A percentile compares a stretch with the other conserved stretches of the same genome.
Conservation (phyloP, 345 rosid genomes). For the Linum lewisii region DNA sequence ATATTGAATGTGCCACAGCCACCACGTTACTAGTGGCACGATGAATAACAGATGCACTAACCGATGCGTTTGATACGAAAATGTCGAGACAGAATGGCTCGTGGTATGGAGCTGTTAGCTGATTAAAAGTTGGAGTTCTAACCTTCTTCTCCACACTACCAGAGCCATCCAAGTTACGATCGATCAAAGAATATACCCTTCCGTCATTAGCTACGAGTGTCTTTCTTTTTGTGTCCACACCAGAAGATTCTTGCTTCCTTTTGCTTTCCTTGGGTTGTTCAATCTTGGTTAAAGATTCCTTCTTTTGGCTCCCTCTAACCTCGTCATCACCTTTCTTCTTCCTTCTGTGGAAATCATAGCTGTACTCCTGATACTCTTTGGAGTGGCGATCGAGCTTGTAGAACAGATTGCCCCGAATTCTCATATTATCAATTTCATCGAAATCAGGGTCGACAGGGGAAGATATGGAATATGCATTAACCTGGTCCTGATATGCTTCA, state of each 20-base stretch:
- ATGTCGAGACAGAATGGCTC: slow-evolving; percentile 84
- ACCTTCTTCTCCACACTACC: slow-evolving; percentile 28
- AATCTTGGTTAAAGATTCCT: slow-evolving; percentile 18
- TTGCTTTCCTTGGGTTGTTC: slow-evolving; percentile 24
- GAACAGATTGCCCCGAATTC: slow-evolving; percentile 67
- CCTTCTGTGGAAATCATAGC: slow-evolving; percentile 62
- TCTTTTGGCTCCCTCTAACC: slow-evolving; percentile 21
- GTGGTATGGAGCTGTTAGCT: slow-evolving; percentile 76
- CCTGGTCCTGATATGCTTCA: slow-evolving; percentile 15
- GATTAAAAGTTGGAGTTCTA: slow-evolving; percentile 68
- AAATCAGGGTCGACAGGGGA: slow-evolving; percentile 33
- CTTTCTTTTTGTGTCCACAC: slow-evolving; percentile 12
- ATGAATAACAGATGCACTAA: slow-evolving; percentile 74
- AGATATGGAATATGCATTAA: slow-evolving; percentile 11
- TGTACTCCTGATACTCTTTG: slow-evolving; percentile 72
- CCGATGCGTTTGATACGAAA: slow-evolving; percentile 68
- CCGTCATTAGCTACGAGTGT: slow-evolving; percentile 12
- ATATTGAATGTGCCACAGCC: slow-evolving; percentile 78
- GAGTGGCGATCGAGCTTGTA: slow-evolving; percentile 68
- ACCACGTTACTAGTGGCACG: slow-evolving; percentile 83
- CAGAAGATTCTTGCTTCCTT: slow-evolving; percentile 16
- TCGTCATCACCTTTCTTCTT: slow-evolving; percentile 30
- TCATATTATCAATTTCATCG: slow-evolving; percentile 72
- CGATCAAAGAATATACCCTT: slow-evolving; percentile 6
- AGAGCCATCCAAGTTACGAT: slow-evolving; percentile 9